A percentile compares a stretch with the other conserved stretches of the same genome.
Evolutionary conservation across 2,329 filamentous ascomycete species (phyloP).

Genomic region (Exophiala lecanii-corni): DNA sequence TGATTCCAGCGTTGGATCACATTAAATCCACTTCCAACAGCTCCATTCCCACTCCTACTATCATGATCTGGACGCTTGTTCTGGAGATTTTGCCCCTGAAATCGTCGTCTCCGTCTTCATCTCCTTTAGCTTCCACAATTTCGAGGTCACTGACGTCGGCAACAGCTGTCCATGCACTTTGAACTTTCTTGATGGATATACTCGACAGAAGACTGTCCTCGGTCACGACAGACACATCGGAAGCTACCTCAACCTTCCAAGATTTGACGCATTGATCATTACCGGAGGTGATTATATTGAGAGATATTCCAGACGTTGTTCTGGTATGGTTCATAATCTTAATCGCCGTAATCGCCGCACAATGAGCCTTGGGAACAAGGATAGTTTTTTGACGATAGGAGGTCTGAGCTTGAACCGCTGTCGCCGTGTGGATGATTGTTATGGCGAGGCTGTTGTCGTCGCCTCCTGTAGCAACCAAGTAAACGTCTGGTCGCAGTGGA

Average conservation of each 20-base stretch:
- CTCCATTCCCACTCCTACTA: constrained; percentile 25
- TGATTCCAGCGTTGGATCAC: no score
- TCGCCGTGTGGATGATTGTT: constrained; percentile 33
- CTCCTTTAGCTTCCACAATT: constrained; percentile 7
- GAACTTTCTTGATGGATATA: constrained; percentile 14
- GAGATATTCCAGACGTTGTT: constrained; percentile 8
- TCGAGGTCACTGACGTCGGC: constrained; percentile 24
- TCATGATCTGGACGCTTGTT: constrained; percentile 7
- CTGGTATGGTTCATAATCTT: constrained; percentile 28
- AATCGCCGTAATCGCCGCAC: constrained; percentile 40
- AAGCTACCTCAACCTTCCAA: constrained; percentile 34
- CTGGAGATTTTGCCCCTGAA: not conserved
- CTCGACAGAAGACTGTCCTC: constrained; percentile 6
- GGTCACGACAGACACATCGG: not conserved
- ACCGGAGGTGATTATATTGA: constrained; percentile 36
- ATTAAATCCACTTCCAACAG: no score
- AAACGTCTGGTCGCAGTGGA: constrained; percentile 31
- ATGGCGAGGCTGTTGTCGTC: constrained; percentile 80
- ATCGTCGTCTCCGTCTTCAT: not conserved
- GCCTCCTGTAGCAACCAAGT: constrained; percentile 67
- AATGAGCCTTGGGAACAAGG: constrained; percentile 40
- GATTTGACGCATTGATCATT: constrained; percentile 46
- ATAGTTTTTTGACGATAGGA: constrained; percentile 29
- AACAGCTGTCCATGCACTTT: constrained; percentile 22
- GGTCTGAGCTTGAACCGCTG: not conserved